These are phyloP conservation scores for Dacryopinax spathularia DNA, from an alignment of 768 basidiomycete species.

Conservation along the genomic window DNA sequence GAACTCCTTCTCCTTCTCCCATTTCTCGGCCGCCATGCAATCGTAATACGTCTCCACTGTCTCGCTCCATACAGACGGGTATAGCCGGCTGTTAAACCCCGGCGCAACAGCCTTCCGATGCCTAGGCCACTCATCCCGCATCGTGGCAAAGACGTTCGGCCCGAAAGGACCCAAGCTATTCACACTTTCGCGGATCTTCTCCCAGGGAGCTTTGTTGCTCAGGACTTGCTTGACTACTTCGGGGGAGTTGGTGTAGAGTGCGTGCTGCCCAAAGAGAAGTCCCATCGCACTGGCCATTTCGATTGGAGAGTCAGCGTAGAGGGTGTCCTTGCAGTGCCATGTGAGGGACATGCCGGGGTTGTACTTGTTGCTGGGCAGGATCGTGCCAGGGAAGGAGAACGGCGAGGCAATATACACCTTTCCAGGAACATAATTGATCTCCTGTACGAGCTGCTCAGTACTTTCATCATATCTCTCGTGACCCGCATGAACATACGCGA, in stretches of 20 bases:
- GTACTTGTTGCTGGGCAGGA: too few relatives aligned
- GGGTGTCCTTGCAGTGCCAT: too few relatives aligned
- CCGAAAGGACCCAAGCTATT: not conserved
- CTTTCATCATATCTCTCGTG: too few relatives aligned
- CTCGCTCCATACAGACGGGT: not conserved
- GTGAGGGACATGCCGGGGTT: too few relatives aligned
- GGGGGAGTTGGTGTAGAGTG: not conserved
- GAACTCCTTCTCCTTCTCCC: not conserved
- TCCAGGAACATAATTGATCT: too few relatives aligned
- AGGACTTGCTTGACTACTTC: not conserved
- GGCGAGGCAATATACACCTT: too few relatives aligned
- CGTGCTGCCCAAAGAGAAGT: not conserved
- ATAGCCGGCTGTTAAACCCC: not conserved
- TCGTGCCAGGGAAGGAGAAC: too few relatives aligned
- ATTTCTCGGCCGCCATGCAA: not conserved
- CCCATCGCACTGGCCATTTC: not conserved
- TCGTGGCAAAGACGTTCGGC: not conserved
- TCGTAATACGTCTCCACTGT: not conserved
- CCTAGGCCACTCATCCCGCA: not conserved
- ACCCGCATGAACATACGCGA: too few relatives aligned
- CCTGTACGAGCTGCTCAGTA: too few relatives aligned
- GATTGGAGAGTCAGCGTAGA: too few relatives aligned
- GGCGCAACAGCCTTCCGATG: not conserved
- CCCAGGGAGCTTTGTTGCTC: not conserved
- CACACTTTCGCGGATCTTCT: not conserved